Evolutionary conservation across 2,329 filamentous ascomycete genomes (phyloP), one percentile per base, ranked within the genome.

Genomic region (Fusarium goolgardi): DNA sequence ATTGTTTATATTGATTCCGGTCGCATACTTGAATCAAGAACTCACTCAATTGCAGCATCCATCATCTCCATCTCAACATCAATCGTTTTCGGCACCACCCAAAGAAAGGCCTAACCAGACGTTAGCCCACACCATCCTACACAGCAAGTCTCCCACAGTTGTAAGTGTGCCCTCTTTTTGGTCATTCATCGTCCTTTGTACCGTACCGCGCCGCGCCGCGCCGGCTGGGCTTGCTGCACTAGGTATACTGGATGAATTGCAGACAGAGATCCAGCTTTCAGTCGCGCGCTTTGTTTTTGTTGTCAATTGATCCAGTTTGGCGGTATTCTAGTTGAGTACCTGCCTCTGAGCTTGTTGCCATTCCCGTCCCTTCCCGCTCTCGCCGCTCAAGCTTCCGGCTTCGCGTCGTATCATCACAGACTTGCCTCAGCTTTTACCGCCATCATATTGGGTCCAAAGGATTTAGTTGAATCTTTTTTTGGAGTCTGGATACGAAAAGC

Each of bases 301-400:
- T 59, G 54, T 53, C 50, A 34, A 51, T 37, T 52, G 35, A 43
- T 45, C 39, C 40, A 46, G 43, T 51, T 49, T 69, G 55, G 68
- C 39, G 55, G 56, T 56, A 53, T 60, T 67, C 53, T 34, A 60
- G 54, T 65, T 27, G 55, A 67, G 54, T 59, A 66, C 61, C 60
- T 52, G 60, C 61, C 67, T 63, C 58, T 69, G 54, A 60, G 65
- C 65, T 71, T 68, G 51, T 61, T 44, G 53, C 64, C 61, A 51
- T 68, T 74, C 63, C 72, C 72, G 71, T 69, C 63, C 62, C 62
- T 70, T 73, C 70, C 71, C 71, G 71, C 52, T 44, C 52, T 72
- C 59, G 66, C 62, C 62, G 65, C 52, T 60, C 54, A 58, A 71
- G 58, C 59, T 66, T 63, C 70, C 64, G 71, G 70, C 63, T 50